phyloP scores from a whole-genome alignment of 2,329 filamentous ascomycete species.

The Chaetomium sp. region DNA sequence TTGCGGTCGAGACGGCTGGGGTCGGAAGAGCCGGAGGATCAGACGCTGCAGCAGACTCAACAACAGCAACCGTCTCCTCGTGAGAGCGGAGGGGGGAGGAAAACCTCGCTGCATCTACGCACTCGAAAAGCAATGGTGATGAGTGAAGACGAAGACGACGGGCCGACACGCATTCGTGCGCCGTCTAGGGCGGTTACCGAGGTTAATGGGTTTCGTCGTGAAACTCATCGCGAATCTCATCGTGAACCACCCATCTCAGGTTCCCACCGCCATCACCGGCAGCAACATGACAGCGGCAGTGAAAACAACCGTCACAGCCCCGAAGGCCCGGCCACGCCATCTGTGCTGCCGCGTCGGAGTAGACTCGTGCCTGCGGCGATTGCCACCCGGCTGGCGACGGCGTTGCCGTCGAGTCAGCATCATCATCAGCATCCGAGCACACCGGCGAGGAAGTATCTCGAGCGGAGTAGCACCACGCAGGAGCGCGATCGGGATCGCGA shows the following conservation, averaged over 20 bases:
- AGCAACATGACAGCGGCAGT: conserved; percentile 30
- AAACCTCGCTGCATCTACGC: conserved; percentile 43
- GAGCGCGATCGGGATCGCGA: conserved; percentile 1
- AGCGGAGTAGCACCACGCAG: conserved; percentile 28
- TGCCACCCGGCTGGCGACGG: conserved; percentile 40
- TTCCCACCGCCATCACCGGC: conserved; percentile 13
- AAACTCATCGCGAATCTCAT: too few relatives aligned
- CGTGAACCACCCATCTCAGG: too few relatives aligned
- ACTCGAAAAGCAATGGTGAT: conserved; percentile 36
- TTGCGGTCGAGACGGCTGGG: conserved; percentile 38
- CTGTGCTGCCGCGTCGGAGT: conserved; percentile 48
- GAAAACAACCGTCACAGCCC: conserved; percentile 29
- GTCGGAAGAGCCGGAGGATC: conserved; percentile 43
- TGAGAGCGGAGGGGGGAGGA: conserved; percentile 32
- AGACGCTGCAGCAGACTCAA: too few relatives aligned
- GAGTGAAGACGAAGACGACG: conserved; percentile 45
- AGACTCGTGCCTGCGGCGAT: conserved; percentile 41
- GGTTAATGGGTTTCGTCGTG: conserved; percentile 33
- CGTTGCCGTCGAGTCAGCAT: conserved; percentile 30
- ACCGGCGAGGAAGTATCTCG: conserved; percentile 42
- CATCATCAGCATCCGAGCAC: conserved; percentile 28
- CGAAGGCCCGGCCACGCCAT: conserved; percentile 34
- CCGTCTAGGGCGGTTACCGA: conserved; percentile 56
- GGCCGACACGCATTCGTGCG: conserved; percentile 45
- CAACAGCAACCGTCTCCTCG: too few relatives aligned